Evolutionary conservation across 2,329 filamentous ascomycete species (phyloP), one percentile per base, ranked within the genome.

Genomic region (Xylariaceae sp.): DNA sequence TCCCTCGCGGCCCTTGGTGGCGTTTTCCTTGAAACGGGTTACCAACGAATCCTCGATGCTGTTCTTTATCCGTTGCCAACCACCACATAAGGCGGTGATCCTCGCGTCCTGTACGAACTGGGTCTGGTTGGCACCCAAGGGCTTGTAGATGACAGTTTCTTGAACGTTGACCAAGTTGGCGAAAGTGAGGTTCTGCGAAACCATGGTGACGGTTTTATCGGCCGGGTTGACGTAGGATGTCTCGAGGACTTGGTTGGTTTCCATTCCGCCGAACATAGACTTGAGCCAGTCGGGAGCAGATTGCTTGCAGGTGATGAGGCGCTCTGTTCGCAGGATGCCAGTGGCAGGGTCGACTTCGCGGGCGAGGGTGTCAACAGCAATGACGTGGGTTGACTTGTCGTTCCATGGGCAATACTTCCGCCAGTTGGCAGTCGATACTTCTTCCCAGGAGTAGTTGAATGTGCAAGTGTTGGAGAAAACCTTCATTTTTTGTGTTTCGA

Each of bases 361-460:
- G 39, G 82, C 85, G 56, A 98, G 69, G 12, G 91, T 97, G 71
- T 98, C 93, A 59, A 97, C 93, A 53, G 89, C 90, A 52, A 94
- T 82, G 53, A 98, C 93, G 67, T 98, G 93, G 31, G 89, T 88
- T n/a, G 87, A 90, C 71, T 95, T 93, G 66, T 96, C 87, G 73
- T 98, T 98, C 91, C 93, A 97, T 16, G 91, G 91, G 60, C 89
- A 94, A 71, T 98, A 98, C 68, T 98, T 98, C 56, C 83, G 85
- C 93, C 93, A 98, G 77, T 98, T 98, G 63, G 87, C 89, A 12
- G 89, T 89, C 19, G 89, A 95, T 28, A 98, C 93, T 67, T 97
- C 91, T 61, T 95, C 89, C 93, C 93, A 98, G 34, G 91, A 95
- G 76, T 98, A 98, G 72, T 95, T 79, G 71, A 94, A 98, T 47